phyloP scores from a whole-genome alignment of 2,329 filamentous ascomycete species.

The Metarhizium robertsii region DNA sequence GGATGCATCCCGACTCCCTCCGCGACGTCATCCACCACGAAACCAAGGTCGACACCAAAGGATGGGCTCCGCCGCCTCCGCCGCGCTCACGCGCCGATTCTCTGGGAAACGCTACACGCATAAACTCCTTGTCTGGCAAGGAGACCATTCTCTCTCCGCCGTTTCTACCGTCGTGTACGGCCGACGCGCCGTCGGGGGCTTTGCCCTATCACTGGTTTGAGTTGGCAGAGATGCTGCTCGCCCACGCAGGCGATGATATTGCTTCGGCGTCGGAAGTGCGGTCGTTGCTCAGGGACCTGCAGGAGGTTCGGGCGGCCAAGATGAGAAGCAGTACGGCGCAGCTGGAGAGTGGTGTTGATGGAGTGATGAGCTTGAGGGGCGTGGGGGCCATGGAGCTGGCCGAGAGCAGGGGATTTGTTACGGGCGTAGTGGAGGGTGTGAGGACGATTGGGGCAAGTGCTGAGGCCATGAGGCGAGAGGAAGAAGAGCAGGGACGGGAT shows the following conservation, averaged over 20 bases:
- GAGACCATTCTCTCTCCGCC: conserved; percentile 52
- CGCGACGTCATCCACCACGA: conserved; percentile 72
- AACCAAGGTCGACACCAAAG: conserved; percentile 57
- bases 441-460: conserved; percentile 73
- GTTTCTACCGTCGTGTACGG: conserved; percentile 68
- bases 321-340: conserved; percentile 66
- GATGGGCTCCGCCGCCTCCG: conserved; percentile 70
- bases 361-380: conserved; percentile 60
- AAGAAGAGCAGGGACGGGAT: conserved; percentile 58
- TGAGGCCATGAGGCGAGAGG: conserved; percentile 68
- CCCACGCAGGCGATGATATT: conserved; percentile 78
- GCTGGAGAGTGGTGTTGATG: conserved; percentile 60
- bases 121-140: conserved; percentile 15
- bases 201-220: conserved; percentile 96
- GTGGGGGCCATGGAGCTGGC: conserved; percentile 90
- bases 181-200: conserved; percentile 55
- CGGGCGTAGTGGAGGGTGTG: conserved; percentile 79
- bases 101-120: conserved; percentile 30
- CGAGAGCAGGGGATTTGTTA: conserved; percentile 75
- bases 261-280: conserved; percentile 63
- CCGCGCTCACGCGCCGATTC: conserved; percentile 45
- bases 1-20: conserved; percentile 73
- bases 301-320: conserved; percentile 85
- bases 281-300: conserved; percentile 66
- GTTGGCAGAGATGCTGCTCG: conserved; percentile 75